These are phyloP conservation scores for Pigoraptor vietnamica DNA, from an alignment of 78 protist species.

Conservation along the genomic window DNA sequence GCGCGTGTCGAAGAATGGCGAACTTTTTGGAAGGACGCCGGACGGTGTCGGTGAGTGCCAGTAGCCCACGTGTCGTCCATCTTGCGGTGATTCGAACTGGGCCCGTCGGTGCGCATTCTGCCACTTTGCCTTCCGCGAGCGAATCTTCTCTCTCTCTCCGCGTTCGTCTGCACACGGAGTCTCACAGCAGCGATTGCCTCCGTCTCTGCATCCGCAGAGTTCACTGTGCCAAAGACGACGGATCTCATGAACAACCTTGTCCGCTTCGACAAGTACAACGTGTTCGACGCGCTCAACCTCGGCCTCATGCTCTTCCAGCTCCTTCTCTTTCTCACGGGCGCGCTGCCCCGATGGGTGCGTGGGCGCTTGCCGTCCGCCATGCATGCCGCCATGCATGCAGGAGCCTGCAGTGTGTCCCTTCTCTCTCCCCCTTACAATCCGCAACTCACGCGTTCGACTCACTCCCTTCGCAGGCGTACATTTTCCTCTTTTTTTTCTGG, in stretches of 20 bases:
- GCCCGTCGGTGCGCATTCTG: no score
- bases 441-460: constrained; percentile 23
- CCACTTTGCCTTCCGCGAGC: no score
- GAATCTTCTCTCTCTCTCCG: no score
- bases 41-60: background rate
- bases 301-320: background rate
- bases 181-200: no score
- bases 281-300: background rate
- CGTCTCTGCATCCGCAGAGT: background rate
- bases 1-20: background rate
- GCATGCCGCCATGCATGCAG: background rate
- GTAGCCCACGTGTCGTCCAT: no score
- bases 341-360: background rate
- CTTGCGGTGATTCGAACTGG: no score
- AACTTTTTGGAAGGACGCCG: background rate
- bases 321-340: background rate
- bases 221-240: background rate
- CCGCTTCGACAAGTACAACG: background rate
- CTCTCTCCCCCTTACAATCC: background rate
- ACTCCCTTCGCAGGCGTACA: constrained; percentile 38
- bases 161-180: no score
- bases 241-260: background rate
- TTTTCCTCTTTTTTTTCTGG: constrained; percentile 66
- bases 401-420: background rate
- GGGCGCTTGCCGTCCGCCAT: background rate